These are phyloP conservation scores for Cutaneotrichosporon cutaneum DNA, from an alignment of 1,284 basidiomycete genomes.

Conservation along the genomic window DNA sequence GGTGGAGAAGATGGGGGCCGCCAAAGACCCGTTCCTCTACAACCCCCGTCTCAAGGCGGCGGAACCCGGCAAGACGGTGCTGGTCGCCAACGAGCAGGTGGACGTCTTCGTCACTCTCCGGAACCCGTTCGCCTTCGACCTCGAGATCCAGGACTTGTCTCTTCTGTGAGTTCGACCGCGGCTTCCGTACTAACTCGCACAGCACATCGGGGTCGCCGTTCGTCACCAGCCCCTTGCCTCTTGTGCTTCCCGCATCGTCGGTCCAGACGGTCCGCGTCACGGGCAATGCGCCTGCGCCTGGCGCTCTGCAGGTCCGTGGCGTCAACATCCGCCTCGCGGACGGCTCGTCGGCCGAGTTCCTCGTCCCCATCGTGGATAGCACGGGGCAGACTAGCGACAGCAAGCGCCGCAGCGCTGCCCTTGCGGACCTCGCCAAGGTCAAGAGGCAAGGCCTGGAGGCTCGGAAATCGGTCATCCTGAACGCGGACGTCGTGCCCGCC, in stretches of 20 bases:
- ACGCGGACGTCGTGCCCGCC: conserved; percentile 3
- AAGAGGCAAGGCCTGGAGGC: conserved; percentile 42
- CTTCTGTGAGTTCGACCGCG: conserved; percentile 63
- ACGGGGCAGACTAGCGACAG: conserved; percentile 62
- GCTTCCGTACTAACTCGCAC: neutral
- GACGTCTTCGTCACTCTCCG: conserved; percentile 80
- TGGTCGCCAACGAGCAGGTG: conserved; percentile 78
- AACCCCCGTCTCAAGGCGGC: conserved; percentile 68
- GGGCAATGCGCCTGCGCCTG: conserved; percentile 66
- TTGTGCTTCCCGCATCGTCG: conserved; percentile 70
- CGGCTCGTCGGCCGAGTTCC: conserved; percentile 68
- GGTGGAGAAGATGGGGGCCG: conserved; percentile 14
- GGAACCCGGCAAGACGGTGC: conserved; percentile 60
- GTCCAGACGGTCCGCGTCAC: conserved; percentile 71
- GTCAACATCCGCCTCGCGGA: conserved; percentile 74
- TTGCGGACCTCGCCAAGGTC: conserved; percentile 55
- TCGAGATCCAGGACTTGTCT: conserved; percentile 76
- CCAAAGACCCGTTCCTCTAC: conserved; percentile 79
- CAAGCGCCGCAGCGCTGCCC: conserved; percentile 54
- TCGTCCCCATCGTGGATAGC: conserved; percentile 70
- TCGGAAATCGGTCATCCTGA: conserved; percentile 19
- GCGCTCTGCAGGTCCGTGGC: conserved; percentile 71
- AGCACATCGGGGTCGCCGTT: conserved; percentile 81
- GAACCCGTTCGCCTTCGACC: conserved; percentile 86
- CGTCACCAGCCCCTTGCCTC: conserved; percentile 61